phyloP scores from a whole-genome alignment of 2,329 filamentous ascomycete species.

The Apiospora aurea region DNA sequence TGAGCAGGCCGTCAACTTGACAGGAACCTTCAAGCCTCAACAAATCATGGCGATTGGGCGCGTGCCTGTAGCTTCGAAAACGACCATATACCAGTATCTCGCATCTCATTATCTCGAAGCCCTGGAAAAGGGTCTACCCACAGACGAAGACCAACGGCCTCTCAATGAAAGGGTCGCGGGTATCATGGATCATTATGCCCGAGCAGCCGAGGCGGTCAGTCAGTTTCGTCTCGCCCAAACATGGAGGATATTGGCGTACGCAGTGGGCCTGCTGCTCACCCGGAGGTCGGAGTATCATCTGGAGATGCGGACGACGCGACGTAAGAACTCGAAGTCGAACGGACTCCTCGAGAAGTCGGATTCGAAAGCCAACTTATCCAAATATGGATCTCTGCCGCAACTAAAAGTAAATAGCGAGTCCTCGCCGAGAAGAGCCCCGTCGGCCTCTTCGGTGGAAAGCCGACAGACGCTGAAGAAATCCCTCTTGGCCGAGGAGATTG shows the following conservation, averaged over 20 bases:
- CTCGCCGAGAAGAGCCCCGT: constrained; percentile 37
- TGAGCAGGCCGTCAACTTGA: constrained; percentile 65
- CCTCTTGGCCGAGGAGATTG: constrained; percentile 61
- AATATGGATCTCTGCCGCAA: constrained; percentile 31
- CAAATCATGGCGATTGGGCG: constrained; percentile 69
- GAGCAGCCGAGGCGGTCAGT: constrained; percentile 61
- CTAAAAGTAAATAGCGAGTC: constrained; percentile 34
- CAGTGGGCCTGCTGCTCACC: constrained; percentile 60
- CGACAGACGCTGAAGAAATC: constrained; percentile 48
- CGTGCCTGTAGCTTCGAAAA: constrained; percentile 59
- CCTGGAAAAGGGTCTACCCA: constrained; percentile 57
- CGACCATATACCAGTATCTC: constrained; percentile 62
- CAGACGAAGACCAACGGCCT: constrained; percentile 42
- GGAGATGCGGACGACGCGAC: constrained; percentile 52
- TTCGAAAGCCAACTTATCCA: constrained; percentile 28
- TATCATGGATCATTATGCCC: constrained; percentile 65
- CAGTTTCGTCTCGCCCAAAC: constrained; percentile 69
- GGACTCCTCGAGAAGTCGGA: constrained; percentile 29
- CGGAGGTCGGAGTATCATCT: constrained; percentile 65
- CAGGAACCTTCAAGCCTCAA: constrained; percentile 63
- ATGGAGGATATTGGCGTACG: constrained; percentile 67
- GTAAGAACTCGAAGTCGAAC: constrained; percentile 30
- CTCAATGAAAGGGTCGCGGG: constrained; percentile 55
- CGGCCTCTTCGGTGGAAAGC: constrained; percentile 44
- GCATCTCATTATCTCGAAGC: constrained; percentile 63